Evolutionary conservation across 768 basidiomycete species (phyloP), one percentile per base, ranked within the genome.

Genomic region (Boletus tomentosulus): DNA sequence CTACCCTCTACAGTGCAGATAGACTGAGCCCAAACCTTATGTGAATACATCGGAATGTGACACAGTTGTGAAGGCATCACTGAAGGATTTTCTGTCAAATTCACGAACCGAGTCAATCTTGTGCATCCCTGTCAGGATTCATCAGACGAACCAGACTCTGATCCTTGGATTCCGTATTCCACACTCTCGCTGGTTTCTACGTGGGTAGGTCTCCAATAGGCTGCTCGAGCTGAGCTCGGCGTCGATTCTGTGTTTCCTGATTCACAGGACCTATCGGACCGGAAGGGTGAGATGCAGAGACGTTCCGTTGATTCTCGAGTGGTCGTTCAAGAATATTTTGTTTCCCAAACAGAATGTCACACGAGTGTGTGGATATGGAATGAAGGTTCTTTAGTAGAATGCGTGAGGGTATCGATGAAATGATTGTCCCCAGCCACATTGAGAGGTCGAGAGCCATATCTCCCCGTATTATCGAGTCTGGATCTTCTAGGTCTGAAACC

Each of bases 91-190:
- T 11, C 53, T 48, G 35, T 48, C 8, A 35, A 44, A 41, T 53
- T 48, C 37, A 37, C 30, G 33, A 19, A 47, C 28, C 24, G 22
- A 27, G 43, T 54, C 37, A 54, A 46, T 50, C 41, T 34, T 19
- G 43, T 12, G 39, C 39, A 46, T 50, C 46, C 45, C 30, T 30
- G 39, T 16, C 39, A 47, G 31, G 48, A 41, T 55, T 51, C 42
- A 34, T 41, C 16, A 22, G 24, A 54, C 37, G 35, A 56, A 66
- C 57, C 63, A 30, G 50, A 33, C 15, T 8, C 38, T 37, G 24
- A 63, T 51, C 57, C 58, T 56, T 46, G 60, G 63, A 42, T 65
- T 48, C 37, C 22, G 27, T 43, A 46, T 46, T 56, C 51, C 22
- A 7, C n/a, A 34, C 39, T 34, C 37, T 35, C 50, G 25, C 24